Conservation (phyloP, 768 basidiomycete genomes). For the Termitomyces sp. region DNA sequence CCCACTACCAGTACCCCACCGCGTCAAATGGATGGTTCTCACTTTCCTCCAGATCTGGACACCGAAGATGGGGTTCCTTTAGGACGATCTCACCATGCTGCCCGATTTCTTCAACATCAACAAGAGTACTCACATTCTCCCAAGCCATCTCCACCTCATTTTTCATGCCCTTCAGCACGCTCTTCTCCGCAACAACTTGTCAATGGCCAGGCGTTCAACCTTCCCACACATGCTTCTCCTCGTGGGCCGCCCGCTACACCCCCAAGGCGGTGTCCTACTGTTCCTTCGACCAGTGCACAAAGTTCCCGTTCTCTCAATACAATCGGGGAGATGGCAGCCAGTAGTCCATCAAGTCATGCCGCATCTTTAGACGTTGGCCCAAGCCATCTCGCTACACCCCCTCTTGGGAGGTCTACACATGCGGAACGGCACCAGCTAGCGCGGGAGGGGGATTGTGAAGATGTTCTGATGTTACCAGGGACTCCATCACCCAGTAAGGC, state of each 20-base stretch:
- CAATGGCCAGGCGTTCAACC: conserved; percentile 25
- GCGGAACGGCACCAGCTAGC: conserved; percentile 26
- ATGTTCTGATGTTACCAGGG: conserved; percentile 27
- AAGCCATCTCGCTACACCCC: conserved; percentile 25
- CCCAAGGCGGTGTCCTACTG: conserved; percentile 27
- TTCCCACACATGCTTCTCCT: conserved; percentile 30
- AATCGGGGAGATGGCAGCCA: background rate
- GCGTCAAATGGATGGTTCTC: conserved; percentile 19
- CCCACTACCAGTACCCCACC: conserved; percentile 39
- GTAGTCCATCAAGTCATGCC: conserved; percentile 1
- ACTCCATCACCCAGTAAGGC: conserved; percentile 37
- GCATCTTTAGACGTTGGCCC: background rate
- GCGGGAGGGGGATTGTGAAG: conserved; percentile 25
- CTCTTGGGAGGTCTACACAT: conserved; percentile 34
- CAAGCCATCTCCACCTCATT: conserved; percentile 31
- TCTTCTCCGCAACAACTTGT: conserved; percentile 14
- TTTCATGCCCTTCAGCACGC: conserved; percentile 17
- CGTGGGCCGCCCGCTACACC: conserved; percentile 31
- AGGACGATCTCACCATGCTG: conserved; percentile 60
- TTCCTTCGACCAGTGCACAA: conserved; percentile 17
- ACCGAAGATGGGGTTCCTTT: conserved; percentile 63
- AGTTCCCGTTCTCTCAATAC: background rate
- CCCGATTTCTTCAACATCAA: conserved; percentile 46
- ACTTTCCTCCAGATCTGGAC: conserved; percentile 54
- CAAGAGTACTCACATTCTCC: conserved; percentile 28